Evolutionary conservation across 129 eudicot species (phyloP), one percentile per base, ranked within the genome.

Genomic region (Deinandra increscens): DNA sequence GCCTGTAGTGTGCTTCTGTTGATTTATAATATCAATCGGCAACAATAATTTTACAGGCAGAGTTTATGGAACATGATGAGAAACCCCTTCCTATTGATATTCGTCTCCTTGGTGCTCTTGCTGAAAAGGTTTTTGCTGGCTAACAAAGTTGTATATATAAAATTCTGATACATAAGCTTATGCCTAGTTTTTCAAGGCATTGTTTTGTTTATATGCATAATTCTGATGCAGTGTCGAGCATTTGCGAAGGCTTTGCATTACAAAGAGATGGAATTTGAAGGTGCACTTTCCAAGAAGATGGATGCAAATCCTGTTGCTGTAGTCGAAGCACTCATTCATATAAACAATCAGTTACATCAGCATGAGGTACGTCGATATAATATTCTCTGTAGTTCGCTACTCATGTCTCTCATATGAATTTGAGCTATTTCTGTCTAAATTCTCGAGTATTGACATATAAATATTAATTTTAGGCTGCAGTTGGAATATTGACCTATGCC

Each of bases 31-130:
- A 69, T 78, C 45, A 50, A 41, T 43, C 53, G 23, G 51, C 60
- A 56, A 69, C n/a, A n/a, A n/a, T n/a, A n/a, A 39, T 55, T 66
- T 79, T 81, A 46, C 87, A 94, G 99, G 99, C 99, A n/a, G 99
- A 94, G 81, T 94, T 94, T 72, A 94, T 94, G 99, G 99, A 94
- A 79, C 99, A 94, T 84, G 97, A 87, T 68, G 99, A 89, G 75
- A 85, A 79, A 73, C 93, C 96, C 69, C 99, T 94, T 72, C 99
- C 99, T 36, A 94, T 94, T 23, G 99, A 94, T 82, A 94, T 89
- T 69, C 96, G 99, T 64, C 90, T 94, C 44, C 96, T 94, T 67
- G 99, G 99, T 71, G 99, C 99, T 80, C 99, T 94, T 81, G 97
- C 99, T 67, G 99, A 94, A 73, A 94, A 94, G 93, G 99, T 94